Conservation (phyloP, 2,329 filamentous ascomycete species). For the Aspergillus ustus region DNA sequence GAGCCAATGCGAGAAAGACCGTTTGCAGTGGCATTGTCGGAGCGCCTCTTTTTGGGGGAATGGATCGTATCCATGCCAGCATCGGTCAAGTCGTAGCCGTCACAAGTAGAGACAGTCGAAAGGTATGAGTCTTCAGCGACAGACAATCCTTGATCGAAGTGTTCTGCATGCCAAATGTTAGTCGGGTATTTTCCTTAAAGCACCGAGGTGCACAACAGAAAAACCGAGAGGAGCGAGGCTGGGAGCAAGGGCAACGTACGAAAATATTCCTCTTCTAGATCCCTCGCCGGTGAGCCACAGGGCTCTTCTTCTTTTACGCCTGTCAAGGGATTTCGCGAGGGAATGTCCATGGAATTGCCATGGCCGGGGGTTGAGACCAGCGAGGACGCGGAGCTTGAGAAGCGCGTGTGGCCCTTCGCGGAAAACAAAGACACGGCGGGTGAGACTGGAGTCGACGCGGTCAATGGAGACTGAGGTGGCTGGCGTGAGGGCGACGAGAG, state of each 20-base stretch:
- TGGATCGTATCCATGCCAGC: conserved; percentile 65
- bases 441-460: conserved; percentile 44
- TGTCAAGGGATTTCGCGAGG: conserved; percentile 70
- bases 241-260: conserved; percentile 62
- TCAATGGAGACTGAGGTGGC: conserved; percentile 37
- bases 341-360: conserved; percentile 53
- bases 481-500: conserved; percentile 25
- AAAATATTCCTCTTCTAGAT: conserved; percentile 66
- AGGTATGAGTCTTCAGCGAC: conserved; percentile 37
- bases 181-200: conserved; percentile 8
- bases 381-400: conserved; percentile 75
- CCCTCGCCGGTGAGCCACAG: conserved; percentile 64
- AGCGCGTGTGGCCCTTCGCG: conserved; percentile 41
- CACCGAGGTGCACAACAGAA: neutral
- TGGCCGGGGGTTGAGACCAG: conserved; percentile 64
- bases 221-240: conserved; percentile 16
- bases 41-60: conserved; percentile 60
- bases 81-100: conserved; percentile 58
- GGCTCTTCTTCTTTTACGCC: conserved; percentile 89
- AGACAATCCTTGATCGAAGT: conserved; percentile 40
- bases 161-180: conserved; percentile 32
- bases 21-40: conserved; percentile 51
- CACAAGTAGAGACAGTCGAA: conserved; percentile 34
- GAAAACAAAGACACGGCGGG: conserved; percentile 48
- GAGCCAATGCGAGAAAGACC: conserved; percentile 67